Conservation (phyloP, 78 protist species). For the Dictyostelium brefeldianum region DNA sequence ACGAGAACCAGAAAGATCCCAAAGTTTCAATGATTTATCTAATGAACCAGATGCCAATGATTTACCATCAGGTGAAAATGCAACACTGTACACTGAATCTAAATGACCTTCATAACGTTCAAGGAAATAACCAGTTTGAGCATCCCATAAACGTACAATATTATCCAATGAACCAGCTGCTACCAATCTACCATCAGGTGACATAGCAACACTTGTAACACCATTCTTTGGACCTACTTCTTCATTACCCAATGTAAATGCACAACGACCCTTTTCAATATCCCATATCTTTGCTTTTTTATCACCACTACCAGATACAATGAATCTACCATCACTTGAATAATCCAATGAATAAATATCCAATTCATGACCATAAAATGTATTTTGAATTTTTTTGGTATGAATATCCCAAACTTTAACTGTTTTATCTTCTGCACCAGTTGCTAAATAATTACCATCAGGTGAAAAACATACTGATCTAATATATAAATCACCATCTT, state of each 20-base stretch:
- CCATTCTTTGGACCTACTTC: constrained; percentile 94
- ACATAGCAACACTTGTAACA: constrained; percentile 93
- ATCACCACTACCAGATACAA: constrained; percentile 94
- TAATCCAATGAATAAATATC: constrained; percentile 94
- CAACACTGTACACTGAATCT: constrained; percentile 92
- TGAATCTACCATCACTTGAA: constrained; percentile 87
- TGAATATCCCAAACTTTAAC: constrained; percentile 69
- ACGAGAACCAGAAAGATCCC: constrained; percentile 87
- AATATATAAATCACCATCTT: constrained; percentile 86
- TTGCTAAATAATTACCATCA: constrained; percentile 84
- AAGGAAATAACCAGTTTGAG: constrained; percentile 86
- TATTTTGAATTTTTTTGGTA: constrained; percentile 40
- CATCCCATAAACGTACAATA: constrained; percentile 93
- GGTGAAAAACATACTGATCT: constrained; percentile 94
- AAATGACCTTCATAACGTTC: constrained; percentile 92
- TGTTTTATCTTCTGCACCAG: constrained; percentile 63
- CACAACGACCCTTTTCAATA: constrained; percentile 71
- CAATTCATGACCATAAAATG: constrained; percentile 88
- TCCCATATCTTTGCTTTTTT: constrained; percentile 91
- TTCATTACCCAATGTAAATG: constrained; percentile 88
- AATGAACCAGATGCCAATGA: constrained; percentile 92
- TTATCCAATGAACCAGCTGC: constrained; percentile 94
- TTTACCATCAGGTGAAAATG: constrained; percentile 92
- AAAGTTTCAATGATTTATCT: constrained; percentile 88
- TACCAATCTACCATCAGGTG: constrained; percentile 86